Percentiles rank a stretch among this genome's conserved stretches.
Evolutionary conservation across 495 filamentous ascomycete genomes (phyloP).

Genomic region (Thozetella sp.): DNA sequence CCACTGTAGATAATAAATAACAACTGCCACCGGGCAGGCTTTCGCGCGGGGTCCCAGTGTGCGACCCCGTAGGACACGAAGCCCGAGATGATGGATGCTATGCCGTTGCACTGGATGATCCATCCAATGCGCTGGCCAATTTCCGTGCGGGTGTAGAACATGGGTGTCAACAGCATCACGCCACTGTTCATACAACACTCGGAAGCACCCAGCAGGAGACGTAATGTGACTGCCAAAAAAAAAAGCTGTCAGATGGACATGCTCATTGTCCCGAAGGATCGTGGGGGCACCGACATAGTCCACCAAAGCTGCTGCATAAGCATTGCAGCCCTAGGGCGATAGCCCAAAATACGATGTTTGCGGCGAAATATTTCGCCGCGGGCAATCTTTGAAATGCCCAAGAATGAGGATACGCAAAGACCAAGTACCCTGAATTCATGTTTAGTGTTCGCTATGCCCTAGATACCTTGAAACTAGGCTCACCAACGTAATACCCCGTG

Average conservation of each 20-base stretch:
- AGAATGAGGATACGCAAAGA: not conserved
- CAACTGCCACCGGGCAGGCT: not conserved
- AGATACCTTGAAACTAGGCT: not conserved
- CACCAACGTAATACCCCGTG: not conserved
- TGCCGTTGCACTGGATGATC: not conserved
- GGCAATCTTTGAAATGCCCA: not conserved
- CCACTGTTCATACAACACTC: not conserved
- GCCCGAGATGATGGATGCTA: not conserved
- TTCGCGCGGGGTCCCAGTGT: not conserved
- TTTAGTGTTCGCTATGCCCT: not conserved
- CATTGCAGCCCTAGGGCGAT: not conserved
- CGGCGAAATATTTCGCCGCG: not conserved
- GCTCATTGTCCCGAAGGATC: too few species aligned
- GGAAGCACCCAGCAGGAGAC: not conserved
- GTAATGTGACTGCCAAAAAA: not conserved
- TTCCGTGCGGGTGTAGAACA: not conserved
- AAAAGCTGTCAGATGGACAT: too few species aligned
- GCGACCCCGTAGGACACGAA: not conserved
- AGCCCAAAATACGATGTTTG: not conserved
- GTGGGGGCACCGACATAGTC: not conserved
- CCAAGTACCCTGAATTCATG: not conserved
- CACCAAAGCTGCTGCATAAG: not conserved
- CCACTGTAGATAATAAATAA: not conserved
- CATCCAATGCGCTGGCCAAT: not conserved
- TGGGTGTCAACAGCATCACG: not conserved